A percentile compares a stretch with the other conserved stretches of the same genome.
phyloP scores from a whole-genome alignment of 2,329 filamentous ascomycete genomes.

The Alternaria burnsii region DNA sequence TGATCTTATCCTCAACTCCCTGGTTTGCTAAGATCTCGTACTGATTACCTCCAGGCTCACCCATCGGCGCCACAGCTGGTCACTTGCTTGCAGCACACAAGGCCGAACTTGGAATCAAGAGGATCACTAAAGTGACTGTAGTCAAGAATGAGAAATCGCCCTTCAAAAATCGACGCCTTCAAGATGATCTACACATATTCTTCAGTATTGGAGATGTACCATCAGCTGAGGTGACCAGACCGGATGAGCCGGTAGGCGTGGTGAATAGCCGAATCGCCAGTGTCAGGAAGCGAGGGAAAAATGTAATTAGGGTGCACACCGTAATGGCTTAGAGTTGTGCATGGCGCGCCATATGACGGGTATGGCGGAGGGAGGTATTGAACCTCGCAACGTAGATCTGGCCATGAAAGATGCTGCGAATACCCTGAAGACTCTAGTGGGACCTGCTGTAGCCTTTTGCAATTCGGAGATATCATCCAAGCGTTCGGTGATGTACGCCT shows the following conservation, averaged over 20 bases:
- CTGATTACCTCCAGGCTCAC: slow-evolving; percentile 21
- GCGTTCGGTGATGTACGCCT: neutral
- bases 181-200: slow-evolving; percentile 20
- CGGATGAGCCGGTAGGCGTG: neutral
- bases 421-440: neutral
- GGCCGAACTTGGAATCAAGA: slow-evolving; percentile 27
- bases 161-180: neutral
- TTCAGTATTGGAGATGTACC: slow-evolving; percentile 27
- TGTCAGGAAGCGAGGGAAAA: neutral
- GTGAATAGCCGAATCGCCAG: neutral
- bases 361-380: neutral
- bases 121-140: slow-evolving; percentile 21
- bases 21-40: neutral
- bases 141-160: slow-evolving; percentile 9
- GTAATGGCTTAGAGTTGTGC: neutral
- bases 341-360: neutral
- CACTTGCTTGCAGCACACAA: slow-evolving; percentile 28
- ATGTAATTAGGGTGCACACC: slow-evolving; percentile 1
- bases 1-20: neutral
- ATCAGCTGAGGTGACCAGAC: neutral
- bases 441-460: neutral
- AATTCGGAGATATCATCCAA: neutral
- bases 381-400: neutral
- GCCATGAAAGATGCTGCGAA: neutral
- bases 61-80: slow-evolving; percentile 28